Percentiles rank a stretch among this genome's conserved stretches.
Conservation (phyloP, 805 yeast genomes). For the Brettanomyces anomalus region DNA sequence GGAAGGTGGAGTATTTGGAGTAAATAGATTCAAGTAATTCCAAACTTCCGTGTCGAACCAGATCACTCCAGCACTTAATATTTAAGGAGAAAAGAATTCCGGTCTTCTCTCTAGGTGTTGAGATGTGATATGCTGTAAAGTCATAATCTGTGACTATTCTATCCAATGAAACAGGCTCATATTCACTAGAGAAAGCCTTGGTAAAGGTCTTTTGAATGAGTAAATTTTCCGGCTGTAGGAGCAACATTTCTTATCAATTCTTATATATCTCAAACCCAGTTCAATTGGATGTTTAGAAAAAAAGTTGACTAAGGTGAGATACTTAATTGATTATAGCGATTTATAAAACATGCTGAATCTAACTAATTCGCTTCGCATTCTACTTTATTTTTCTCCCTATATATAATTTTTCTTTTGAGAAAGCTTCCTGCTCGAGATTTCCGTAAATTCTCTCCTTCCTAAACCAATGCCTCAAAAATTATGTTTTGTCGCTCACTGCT, state of each 20-base stretch:
- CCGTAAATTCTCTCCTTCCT: too few relatives aligned
- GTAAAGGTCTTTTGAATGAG: slow-evolving; percentile 73
- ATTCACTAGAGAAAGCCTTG: slow-evolving; percentile 51
- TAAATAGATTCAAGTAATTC: slow-evolving; percentile 45
- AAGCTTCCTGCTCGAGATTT: too few relatives aligned
- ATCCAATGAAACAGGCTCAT: slow-evolving; percentile 51
- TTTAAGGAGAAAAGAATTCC: slow-evolving; percentile 57
- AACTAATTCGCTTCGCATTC: too few relatives aligned
- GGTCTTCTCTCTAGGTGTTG: slow-evolving; percentile 74
- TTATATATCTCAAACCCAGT: too few relatives aligned
- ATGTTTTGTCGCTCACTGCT: too few relatives aligned
- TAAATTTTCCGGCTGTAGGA: slow-evolving; percentile 76
- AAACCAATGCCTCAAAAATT: too few relatives aligned
- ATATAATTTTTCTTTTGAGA: too few relatives aligned
- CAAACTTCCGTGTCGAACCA: slow-evolving; percentile 56
- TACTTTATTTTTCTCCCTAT: too few relatives aligned
- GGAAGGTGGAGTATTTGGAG: slow-evolving; percentile 29
- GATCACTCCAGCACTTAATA: slow-evolving; percentile 71
- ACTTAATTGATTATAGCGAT: too few relatives aligned
- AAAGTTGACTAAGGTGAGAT: too few relatives aligned
- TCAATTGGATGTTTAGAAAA: too few relatives aligned
- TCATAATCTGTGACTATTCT: slow-evolving; percentile 92
- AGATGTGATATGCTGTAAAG: slow-evolving; percentile 86
- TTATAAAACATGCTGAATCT: too few relatives aligned
- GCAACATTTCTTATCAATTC: slow-evolving; percentile 46